A percentile compares a stretch with the other conserved stretches of the same genome.
Evolutionary conservation across 2,329 filamentous ascomycete species (phyloP).

Genomic region (Diaporthe sp.): DNA sequence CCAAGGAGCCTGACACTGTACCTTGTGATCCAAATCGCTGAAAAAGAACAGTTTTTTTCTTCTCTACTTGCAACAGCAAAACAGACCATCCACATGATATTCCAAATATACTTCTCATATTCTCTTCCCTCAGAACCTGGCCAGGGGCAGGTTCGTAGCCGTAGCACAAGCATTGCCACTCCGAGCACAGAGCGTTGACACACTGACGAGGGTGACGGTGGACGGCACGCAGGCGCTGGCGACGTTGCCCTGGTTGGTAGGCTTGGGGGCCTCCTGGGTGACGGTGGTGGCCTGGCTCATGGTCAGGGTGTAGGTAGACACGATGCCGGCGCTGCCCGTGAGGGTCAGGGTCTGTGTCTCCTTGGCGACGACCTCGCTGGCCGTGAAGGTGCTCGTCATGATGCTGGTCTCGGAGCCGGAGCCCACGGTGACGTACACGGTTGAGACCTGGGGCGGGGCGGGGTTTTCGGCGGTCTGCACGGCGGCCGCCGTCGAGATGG

Average conservation of each 20-base stretch:
- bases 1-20: neutral
- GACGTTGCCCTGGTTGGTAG: constrained; percentile 14
- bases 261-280: constrained; percentile 29
- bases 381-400: constrained; percentile 38
- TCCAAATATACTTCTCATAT: neutral
- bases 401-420: constrained; percentile 17
- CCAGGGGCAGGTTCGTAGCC: constrained; percentile 31
- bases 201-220: constrained; percentile 38
- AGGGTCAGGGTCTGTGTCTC: constrained; percentile 38
- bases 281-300: constrained; percentile 31
- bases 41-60: neutral
- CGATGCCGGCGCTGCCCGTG: constrained; percentile 33
- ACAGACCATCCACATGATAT: neutral
- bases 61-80: neutral
- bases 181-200: constrained; percentile 39
- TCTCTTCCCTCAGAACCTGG: constrained; percentile 11
- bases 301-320: constrained; percentile 40
- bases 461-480: constrained; percentile 34
- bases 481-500: constrained; percentile 34
- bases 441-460: constrained; percentile 32
- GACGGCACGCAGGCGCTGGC: constrained; percentile 32
- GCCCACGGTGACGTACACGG: constrained; percentile 38
- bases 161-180: constrained; percentile 32
- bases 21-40: neutral
- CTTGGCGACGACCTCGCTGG: constrained; percentile 37